Base-by-base conservation (phyloP, 306 rosid genomes). In the Cucurbita maxima region DNA sequence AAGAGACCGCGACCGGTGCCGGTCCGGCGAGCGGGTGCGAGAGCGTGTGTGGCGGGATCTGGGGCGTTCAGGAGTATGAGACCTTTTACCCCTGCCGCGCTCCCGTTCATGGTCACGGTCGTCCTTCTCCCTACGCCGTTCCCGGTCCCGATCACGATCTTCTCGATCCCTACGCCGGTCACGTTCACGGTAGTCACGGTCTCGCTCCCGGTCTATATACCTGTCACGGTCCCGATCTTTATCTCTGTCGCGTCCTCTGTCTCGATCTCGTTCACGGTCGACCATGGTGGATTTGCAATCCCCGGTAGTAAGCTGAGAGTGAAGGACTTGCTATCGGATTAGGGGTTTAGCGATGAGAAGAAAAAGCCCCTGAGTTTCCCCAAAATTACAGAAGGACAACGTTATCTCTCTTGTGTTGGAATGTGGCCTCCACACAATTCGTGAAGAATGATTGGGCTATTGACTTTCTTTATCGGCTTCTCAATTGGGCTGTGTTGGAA, bases 41-140 rank as follows among this genome's bases (percentile, higher is more conserved):
- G 94, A 86, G 40, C 88, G 98, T 1, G 86, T 78, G 80, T 83
- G 92, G 72, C 92, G 94, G 30, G 92, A 77, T 75, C 96, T 85
- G 55, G 10, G 72, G 55, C 86, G 96, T 18, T 94, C 97, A 4
- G 87, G 94, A 1, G 95, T 77, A 41, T 89, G 92, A 8, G 96
- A 88, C 77, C 92, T 83, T 87, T 89, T 94, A 84, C 76, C 78
- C 25, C 87, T 90, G 15, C 50, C 52, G 13, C 96, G 80, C 48
- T 87, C 96, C 0, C 92, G 86, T 8, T 88, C 96, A 0, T 90
- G 86, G 5, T 82, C 88, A 13, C 69, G 77, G 37, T 76, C 69
- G 4, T 59, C 91, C 0, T 87, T 83, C 2, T 71, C 69, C 10
- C 81, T 51, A 0, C 81, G 85, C 0, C 88, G 69, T 4, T 85